Conservation (phyloP, 2,329 filamentous ascomycete species). For the Alternaria brassicicola region DNA sequence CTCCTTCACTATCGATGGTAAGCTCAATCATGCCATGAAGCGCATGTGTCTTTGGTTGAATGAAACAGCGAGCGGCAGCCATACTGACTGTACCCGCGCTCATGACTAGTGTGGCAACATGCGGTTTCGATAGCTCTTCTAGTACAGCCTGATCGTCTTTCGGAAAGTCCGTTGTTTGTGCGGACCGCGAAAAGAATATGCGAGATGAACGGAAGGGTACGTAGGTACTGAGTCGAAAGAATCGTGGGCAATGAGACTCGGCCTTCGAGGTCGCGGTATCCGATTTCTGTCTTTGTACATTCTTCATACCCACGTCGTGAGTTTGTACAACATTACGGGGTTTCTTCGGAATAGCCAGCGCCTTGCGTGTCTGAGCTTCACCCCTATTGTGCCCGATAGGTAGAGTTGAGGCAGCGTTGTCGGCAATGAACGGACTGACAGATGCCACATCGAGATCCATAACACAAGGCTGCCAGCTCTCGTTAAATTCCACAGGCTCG, state of each 20-base stretch:
- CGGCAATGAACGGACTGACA: constrained; percentile 33
- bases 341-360: constrained; percentile 24
- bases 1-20: constrained; percentile 17
- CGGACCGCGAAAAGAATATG: constrained; percentile 41
- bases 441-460: constrained; percentile 32
- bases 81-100: constrained; percentile 43
- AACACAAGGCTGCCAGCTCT: constrained; percentile 40
- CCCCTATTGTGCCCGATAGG: constrained; percentile 5
- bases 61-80: constrained; percentile 33
- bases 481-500: constrained; percentile 44
- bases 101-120: constrained; percentile 43
- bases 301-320: constrained; percentile 10
- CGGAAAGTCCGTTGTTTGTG: constrained; percentile 27
- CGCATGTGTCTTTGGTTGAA: constrained; percentile 18
- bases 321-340: constrained; percentile 10
- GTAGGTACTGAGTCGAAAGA: constrained; percentile 41
- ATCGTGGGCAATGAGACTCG: constrained; percentile 33
- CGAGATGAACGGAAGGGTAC: constrained; percentile 40
- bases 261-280: constrained; percentile 20
- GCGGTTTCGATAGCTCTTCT: constrained; percentile 39
- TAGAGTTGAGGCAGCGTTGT: constrained; percentile 5
- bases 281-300: constrained; percentile 28
- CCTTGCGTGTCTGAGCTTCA: constrained; percentile 14
- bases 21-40: constrained; percentile 24
- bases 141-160: constrained; percentile 32